Percentiles rank a stretch among this genome's conserved stretches.
Evolutionary conservation across 495 filamentous ascomycete genomes (phyloP).

Genomic region (Parmelia sp.): DNA sequence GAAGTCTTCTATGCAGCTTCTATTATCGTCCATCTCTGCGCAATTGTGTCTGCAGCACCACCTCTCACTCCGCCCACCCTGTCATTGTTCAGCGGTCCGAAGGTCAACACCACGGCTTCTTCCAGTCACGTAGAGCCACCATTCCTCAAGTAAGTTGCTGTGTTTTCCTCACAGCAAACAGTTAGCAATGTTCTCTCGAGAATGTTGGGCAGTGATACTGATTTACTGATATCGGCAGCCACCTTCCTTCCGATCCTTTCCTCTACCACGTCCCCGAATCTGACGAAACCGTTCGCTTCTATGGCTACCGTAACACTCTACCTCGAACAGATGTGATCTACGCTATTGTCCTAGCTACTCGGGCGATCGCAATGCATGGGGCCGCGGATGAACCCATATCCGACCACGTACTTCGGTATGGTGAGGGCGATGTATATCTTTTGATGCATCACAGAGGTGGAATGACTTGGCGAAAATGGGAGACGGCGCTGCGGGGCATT

Average conservation of each 20-base stretch:
- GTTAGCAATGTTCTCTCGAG: not conserved
- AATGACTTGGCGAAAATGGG: slow-evolving; percentile 4
- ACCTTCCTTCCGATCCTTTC: not conserved
- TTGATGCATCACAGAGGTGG: not conserved
- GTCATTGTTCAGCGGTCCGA: not conserved
- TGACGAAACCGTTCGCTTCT: not conserved
- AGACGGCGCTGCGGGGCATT: not conserved
- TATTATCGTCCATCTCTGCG: not conserved
- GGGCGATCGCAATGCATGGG: not conserved
- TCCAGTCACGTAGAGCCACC: not conserved
- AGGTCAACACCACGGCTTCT: not conserved
- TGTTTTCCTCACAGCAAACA: not conserved
- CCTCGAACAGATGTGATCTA: not conserved
- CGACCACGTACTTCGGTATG: not conserved
- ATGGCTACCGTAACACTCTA: not conserved
- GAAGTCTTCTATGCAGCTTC: not conserved
- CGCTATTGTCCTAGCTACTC: not conserved
- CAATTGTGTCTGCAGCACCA: not conserved
- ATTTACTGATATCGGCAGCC: not conserved
- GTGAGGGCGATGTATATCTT: not conserved
- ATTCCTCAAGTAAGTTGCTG: not conserved
- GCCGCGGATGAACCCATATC: not conserved
- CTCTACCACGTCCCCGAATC: not conserved
- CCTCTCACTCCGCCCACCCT: not conserved
- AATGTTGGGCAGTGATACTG: not conserved